Evolutionary conservation across 2,329 filamentous ascomycete species (phyloP).

Genomic region (Botryotinia narcissicola): DNA sequence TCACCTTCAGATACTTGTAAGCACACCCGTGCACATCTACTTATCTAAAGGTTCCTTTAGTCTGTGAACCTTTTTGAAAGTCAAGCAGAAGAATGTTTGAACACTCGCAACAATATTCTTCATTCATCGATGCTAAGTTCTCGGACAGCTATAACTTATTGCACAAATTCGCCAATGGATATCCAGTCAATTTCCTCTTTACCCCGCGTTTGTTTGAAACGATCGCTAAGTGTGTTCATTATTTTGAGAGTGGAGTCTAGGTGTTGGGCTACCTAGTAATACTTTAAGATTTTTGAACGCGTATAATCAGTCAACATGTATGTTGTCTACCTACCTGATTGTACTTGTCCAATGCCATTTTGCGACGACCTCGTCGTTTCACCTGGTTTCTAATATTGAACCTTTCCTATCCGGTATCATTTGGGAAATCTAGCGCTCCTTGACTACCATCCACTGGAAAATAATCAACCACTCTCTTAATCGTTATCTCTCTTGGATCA

Average conservation of each 20-base stretch:
- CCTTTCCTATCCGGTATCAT: not conserved
- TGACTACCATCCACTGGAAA: not conserved
- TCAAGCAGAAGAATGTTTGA: not conserved
- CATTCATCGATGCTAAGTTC: not conserved
- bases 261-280: not conserved
- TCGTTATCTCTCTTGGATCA: not conserved
- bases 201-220: not conserved
- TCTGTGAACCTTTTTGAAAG: not conserved
- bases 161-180: not conserved
- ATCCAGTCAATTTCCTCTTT: not conserved
- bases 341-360: not conserved
- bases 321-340: not conserved
- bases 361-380: not conserved
- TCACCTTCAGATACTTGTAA: not conserved
- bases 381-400: fast-evolving
- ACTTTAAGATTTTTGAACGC: not conserved
- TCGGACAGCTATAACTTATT: not conserved
- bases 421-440: no score
- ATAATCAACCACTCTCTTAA: not conserved
- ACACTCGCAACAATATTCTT: not conserved
- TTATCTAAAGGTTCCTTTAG: not conserved
- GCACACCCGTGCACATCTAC: not conserved
- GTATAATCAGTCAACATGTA: not conserved
- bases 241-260: not conserved
- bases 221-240: not conserved